Evolutionary conservation across 1,284 basidiomycete species (phyloP).

Genomic region (Bondarzewia mesenterica): DNA sequence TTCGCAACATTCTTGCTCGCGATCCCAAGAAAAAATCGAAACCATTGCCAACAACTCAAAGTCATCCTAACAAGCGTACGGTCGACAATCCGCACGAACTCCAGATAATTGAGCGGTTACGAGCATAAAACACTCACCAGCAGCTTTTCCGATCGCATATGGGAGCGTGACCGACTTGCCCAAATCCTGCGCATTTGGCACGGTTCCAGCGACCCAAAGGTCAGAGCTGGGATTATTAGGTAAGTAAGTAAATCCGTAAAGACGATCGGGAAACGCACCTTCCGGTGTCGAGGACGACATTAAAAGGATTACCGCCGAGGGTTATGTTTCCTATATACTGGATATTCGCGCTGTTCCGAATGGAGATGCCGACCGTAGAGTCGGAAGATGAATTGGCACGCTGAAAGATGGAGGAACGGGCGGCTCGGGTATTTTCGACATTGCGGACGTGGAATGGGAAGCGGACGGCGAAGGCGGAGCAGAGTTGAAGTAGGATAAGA

Average conservation of each 20-base stretch:
- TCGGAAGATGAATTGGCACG: constrained; percentile 14
- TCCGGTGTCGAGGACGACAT: constrained; percentile 32
- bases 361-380: constrained; percentile 18
- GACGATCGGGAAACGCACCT: constrained; percentile 19
- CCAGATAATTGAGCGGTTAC: neutral
- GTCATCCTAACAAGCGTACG: too few relatives aligned
- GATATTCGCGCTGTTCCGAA: constrained; percentile 45
- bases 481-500: constrained; percentile 1
- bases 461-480: constrained; percentile 3
- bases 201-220: constrained; percentile 47
- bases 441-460: constrained; percentile 5
- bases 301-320: constrained; percentile 24
- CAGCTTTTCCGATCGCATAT: constrained; percentile 63
- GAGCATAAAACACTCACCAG: constrained; percentile 34
- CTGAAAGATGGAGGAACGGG: constrained; percentile 2
- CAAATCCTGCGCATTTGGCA: constrained; percentile 43
- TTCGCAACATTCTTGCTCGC: too few relatives aligned
- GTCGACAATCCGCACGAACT: neutral
- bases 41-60: too few relatives aligned
- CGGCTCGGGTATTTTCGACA: neutral
- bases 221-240: constrained; percentile 34
- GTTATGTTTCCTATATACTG: constrained; percentile 31
- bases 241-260: neutral
- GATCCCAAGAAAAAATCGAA: too few relatives aligned
- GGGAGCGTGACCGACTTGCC: constrained; percentile 48